Evolutionary conservation across 768 basidiomycete species (phyloP).

Genomic region (Serendipita sp.): DNA sequence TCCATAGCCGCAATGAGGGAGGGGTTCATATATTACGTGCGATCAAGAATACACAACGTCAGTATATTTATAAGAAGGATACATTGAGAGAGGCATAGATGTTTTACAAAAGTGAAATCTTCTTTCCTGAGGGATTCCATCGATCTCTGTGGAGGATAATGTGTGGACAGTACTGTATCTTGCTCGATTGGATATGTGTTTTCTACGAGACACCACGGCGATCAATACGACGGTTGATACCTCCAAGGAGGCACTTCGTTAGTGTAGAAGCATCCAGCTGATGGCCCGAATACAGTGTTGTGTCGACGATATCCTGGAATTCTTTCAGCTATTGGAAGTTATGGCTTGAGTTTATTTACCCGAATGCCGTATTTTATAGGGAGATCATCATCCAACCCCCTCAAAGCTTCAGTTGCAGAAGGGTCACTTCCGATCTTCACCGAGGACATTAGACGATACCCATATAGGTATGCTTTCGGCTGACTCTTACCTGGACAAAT

Average conservation of each 20-base stretch:
- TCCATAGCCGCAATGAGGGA: too few species aligned
- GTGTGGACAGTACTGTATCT: too few species aligned
- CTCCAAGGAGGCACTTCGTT: slow-evolving; percentile 48
- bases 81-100: too few species aligned
- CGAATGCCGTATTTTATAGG: slow-evolving; percentile 25
- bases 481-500: slow-evolving; percentile 21
- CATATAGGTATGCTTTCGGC: slow-evolving; percentile 13
- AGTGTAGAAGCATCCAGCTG: slow-evolving; percentile 30
- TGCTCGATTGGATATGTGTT: too few species aligned
- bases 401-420: slow-evolving; percentile 20
- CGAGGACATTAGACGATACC: slow-evolving; percentile 2
- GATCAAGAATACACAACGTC: too few species aligned
- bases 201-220: slow-evolving; percentile 1
- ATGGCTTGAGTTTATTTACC: slow-evolving; percentile 16
- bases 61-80: too few species aligned
- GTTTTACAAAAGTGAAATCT: too few species aligned
- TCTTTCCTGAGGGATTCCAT: too few species aligned
- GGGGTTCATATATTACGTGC: too few species aligned
- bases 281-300: slow-evolving; percentile 34
- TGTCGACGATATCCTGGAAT: slow-evolving; percentile 52
- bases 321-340: neutral
- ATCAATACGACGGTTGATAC: slow-evolving; percentile 42
- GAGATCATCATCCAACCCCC: slow-evolving; percentile 43
- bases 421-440: slow-evolving; percentile 31
- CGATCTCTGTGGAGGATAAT: too few species aligned